A percentile compares a stretch with the other conserved stretches of the same genome.
Conservation (phyloP, 2,329 filamentous ascomycete species). For the Colletotrichum cordylinicola region DNA sequence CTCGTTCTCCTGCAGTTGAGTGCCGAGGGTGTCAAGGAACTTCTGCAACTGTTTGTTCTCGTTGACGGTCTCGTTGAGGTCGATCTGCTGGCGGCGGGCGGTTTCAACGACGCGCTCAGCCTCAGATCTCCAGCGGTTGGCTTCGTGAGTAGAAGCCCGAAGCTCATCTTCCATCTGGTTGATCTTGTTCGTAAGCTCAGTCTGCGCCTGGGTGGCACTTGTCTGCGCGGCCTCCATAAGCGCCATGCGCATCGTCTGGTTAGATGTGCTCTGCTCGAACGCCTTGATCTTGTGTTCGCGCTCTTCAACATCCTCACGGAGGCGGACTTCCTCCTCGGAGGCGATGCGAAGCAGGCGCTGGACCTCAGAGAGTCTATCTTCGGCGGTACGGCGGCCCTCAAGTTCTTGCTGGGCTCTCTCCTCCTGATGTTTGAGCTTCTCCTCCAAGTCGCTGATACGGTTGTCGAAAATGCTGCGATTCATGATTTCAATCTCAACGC, state of each 20-base stretch:
- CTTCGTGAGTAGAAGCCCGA: conserved; percentile 60
- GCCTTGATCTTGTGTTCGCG: conserved; percentile 70
- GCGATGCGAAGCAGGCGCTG: conserved; percentile 72
- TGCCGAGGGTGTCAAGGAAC: conserved; percentile 74
- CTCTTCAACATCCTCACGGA: conserved; percentile 72
- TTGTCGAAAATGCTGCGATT: conserved; percentile 64
- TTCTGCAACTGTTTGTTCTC: conserved; percentile 78
- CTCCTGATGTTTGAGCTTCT: conserved; percentile 69
- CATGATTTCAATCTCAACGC: conserved; percentile 66
- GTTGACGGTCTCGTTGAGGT: conserved; percentile 52
- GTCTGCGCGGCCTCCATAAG: conserved; percentile 72
- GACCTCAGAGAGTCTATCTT: conserved; percentile 76
- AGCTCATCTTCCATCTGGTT: conserved; percentile 61
- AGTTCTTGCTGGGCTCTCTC: conserved; percentile 69
- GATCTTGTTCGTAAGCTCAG: conserved; percentile 61
- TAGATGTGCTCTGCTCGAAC: conserved; percentile 60
- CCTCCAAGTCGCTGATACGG: conserved; percentile 73
- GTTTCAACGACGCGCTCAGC: conserved; percentile 63
- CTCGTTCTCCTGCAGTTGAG: conserved; percentile 85
- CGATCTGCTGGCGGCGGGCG: conserved; percentile 53
- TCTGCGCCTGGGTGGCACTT: conserved; percentile 58
- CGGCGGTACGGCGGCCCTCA: conserved; percentile 66
- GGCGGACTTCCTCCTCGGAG: conserved; percentile 74
- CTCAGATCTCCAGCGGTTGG: conserved; percentile 66
- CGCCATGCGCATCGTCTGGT: conserved; percentile 66